Conservation (phyloP, 345 rosid species). For the Conringia planisiliqua region DNA sequence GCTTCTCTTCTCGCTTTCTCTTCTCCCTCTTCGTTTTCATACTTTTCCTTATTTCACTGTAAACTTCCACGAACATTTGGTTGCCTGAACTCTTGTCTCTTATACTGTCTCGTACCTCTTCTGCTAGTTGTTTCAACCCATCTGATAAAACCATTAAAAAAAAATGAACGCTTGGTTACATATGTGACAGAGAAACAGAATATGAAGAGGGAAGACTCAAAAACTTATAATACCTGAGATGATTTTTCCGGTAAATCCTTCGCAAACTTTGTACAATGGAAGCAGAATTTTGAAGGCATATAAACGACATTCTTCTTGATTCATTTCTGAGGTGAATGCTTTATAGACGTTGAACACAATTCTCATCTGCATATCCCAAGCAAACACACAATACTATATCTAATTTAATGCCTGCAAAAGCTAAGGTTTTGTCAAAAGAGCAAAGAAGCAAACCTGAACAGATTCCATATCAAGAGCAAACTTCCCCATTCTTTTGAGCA, state of each 20-base stretch:
- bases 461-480: conserved; percentile 72
- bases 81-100: conserved; percentile 47
- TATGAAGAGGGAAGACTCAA: not conserved
- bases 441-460: conserved; percentile 55
- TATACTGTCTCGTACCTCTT: conserved; percentile 60
- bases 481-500: conserved; percentile 74
- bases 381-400: conserved; percentile 16
- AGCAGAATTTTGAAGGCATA: conserved; percentile 60
- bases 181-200: not conserved
- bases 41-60: conserved; percentile 58
- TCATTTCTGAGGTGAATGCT: conserved; percentile 42
- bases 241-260: conserved; percentile 77
- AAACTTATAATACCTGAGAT: conserved; percentile 50
- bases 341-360: conserved; percentile 55
- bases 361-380: conserved; percentile 54
- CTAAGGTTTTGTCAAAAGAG: conserved; percentile 12
- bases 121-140: conserved; percentile 63
- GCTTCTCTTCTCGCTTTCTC: conserved; percentile 73
- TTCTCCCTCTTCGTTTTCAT: conserved; percentile 65
- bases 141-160: conserved; percentile 40
- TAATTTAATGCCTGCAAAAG: not conserved
- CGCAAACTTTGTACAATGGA: conserved; percentile 82
- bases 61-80: conserved; percentile 51
- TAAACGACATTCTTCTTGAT: conserved; percentile 42
- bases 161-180: conserved; percentile 3